These are phyloP conservation scores for Vinca major DNA, from an alignment of 305 asterid genomes.

Conservation along the genomic window DNA sequence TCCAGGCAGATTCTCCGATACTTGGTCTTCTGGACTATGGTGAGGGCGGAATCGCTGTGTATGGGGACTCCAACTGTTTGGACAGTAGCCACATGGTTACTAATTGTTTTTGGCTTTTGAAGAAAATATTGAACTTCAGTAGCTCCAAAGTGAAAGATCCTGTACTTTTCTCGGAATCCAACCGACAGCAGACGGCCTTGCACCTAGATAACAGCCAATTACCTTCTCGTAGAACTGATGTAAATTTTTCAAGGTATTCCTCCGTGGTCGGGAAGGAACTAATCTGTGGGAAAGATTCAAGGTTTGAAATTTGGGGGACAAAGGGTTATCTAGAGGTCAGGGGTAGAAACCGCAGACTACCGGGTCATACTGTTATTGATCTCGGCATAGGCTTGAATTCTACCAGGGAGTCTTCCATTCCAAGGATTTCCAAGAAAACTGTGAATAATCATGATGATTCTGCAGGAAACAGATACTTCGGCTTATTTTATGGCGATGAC, in stretches of 20 bases:
- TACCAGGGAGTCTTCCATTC: constrained; percentile 29
- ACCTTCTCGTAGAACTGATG: constrained; percentile 88
- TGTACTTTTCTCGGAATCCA: constrained; percentile 60
- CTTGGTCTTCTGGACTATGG: constrained; percentile 80
- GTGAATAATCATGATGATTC: constrained; percentile 33
- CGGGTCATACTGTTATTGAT: constrained; percentile 54
- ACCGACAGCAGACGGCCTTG: constrained; percentile 48
- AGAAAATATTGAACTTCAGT: constrained; percentile 71
- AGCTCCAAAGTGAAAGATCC: constrained; percentile 54
- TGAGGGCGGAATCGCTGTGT: constrained; percentile 64
- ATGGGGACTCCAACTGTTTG: constrained; percentile 96
- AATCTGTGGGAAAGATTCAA: constrained; percentile 71
- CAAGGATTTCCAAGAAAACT: constrained; percentile 21
- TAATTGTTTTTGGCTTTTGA: constrained; percentile 89
- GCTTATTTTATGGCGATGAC: constrained; percentile 65
- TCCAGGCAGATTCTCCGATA: constrained; percentile 87
- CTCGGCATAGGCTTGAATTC: constrained; percentile 52
- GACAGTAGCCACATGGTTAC: constrained; percentile 99
- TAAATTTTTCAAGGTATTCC: constrained; percentile 79
- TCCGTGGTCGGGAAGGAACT: constrained; percentile 63
- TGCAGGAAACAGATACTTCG: constrained; percentile 52
- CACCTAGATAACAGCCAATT: constrained; percentile 56
- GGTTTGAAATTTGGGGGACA: constrained; percentile 88
- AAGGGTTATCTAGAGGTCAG: constrained; percentile 69
- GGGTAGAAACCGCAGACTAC: constrained; percentile 68